These are phyloP conservation scores for Macrophomina pseudophaseolina DNA, from an alignment of 2,329 filamentous ascomycete species.

Conservation along the genomic window DNA sequence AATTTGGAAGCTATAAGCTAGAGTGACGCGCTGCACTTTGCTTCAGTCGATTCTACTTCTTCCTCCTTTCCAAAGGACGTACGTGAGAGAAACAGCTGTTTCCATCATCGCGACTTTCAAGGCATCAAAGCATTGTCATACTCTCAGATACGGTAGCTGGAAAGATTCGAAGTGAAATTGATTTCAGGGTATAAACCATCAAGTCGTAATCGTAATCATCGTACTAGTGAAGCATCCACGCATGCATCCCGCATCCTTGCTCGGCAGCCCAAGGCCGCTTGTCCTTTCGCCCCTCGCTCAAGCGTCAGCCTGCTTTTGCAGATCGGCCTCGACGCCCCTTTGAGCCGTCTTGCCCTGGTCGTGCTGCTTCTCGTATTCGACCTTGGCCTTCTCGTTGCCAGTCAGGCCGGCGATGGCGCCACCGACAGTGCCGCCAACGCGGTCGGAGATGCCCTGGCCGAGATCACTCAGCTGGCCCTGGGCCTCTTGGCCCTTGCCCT, in stretches of 20 bases:
- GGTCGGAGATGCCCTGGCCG: slow-evolving; percentile 62
- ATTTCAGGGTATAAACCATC: background rate
- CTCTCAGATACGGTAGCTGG: too few relatives aligned
- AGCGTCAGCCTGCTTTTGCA: slow-evolving; percentile 70
- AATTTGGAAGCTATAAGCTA: too few relatives aligned
- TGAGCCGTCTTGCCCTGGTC: slow-evolving; percentile 84
- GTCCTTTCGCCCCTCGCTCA: background rate
- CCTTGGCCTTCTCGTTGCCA: slow-evolving; percentile 70
- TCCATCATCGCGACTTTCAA: too few relatives aligned
- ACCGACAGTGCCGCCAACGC: slow-evolving; percentile 72
- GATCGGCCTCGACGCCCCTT: slow-evolving; percentile 80
- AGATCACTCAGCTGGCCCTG: slow-evolving; percentile 80
- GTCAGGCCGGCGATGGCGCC: slow-evolving; percentile 72
- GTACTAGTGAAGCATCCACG: background rate
- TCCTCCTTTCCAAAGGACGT: too few relatives aligned
- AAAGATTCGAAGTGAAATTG: background rate
- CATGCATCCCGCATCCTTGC: background rate
- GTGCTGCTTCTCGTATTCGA: slow-evolving; percentile 70
- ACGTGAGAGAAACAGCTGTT: too few relatives aligned
- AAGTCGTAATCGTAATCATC: background rate
- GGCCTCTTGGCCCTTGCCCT: slow-evolving; percentile 82
- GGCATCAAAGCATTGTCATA: too few relatives aligned
- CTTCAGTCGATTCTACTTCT: too few relatives aligned
- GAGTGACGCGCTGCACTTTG: too few relatives aligned
- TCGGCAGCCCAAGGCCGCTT: background rate